These are phyloP conservation scores for Halteria grandinella DNA, from an alignment of 73 alveolate genomes.

Conservation along the genomic window DNA sequence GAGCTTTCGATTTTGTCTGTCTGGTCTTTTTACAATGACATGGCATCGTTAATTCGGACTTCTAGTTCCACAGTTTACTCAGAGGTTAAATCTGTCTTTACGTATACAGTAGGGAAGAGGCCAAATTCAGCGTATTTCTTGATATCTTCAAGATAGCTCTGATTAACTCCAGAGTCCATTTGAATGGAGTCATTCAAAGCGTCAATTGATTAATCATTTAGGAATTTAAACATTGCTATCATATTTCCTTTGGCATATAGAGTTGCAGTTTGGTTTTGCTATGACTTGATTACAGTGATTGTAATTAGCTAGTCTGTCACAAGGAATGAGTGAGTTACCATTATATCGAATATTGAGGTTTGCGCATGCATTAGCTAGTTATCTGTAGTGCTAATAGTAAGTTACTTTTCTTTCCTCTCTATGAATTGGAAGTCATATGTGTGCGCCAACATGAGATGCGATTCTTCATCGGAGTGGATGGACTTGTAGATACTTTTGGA, in stretches of 20 bases:
- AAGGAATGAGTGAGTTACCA: too few relatives aligned
- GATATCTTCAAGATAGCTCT: conserved; percentile 21
- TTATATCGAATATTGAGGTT: too few relatives aligned
- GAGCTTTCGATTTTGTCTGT: conserved; percentile 25
- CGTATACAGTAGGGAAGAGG: conserved; percentile 3
- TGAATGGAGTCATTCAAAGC: conserved; percentile 35
- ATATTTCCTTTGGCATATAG: too few relatives aligned
- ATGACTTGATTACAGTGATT: too few relatives aligned
- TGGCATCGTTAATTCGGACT: conserved; percentile 36
- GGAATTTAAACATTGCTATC: too few relatives aligned
- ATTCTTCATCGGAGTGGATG: not conserved
- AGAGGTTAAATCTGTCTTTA: conserved; percentile 39
- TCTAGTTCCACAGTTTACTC: conserved; percentile 31
- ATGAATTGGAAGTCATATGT: conserved; percentile 20
- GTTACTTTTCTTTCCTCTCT: not conserved
- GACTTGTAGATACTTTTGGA: conserved; percentile 17
- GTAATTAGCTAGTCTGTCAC: too few relatives aligned
- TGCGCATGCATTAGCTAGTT: too few relatives aligned
- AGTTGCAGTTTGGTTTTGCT: too few relatives aligned
- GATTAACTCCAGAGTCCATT: conserved; percentile 7
- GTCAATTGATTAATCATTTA: too few relatives aligned
- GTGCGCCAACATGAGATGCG: conserved; percentile 24
- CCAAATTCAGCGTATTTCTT: conserved; percentile 14
- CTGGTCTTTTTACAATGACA: conserved; percentile 5
- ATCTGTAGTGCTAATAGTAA: not conserved